phyloP scores from a whole-genome alignment of 108 stramenopile species.

The Pseudonitzschia multiseries region DNA sequence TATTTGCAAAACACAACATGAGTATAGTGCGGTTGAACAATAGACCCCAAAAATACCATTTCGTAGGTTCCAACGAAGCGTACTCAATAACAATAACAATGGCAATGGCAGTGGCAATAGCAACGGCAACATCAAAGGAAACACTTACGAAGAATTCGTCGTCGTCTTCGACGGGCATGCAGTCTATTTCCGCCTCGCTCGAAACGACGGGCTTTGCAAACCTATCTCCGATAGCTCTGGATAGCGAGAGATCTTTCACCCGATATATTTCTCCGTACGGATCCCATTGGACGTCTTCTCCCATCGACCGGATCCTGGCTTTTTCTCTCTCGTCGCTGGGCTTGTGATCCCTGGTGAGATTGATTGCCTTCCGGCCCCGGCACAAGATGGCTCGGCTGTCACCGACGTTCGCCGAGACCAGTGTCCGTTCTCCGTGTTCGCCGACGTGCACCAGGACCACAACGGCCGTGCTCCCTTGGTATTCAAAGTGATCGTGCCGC shows the following conservation, averaged over 20 bases:
- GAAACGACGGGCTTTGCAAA: slow-evolving; percentile 86
- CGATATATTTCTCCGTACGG: slow-evolving; percentile 68
- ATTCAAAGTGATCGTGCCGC: slow-evolving; percentile 53
- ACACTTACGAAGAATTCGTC: slow-evolving; percentile 54
- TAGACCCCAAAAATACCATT: too few species aligned
- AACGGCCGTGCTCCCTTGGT: slow-evolving; percentile 93
- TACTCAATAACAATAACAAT: neutral
- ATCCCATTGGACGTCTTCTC: slow-evolving; percentile 83
- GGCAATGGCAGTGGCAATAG: too few species aligned
- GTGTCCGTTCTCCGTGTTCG: slow-evolving; percentile 62
- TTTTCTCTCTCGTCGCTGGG: slow-evolving; percentile 77
- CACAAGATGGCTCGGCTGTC: slow-evolving; percentile 92
- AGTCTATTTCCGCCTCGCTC: slow-evolving; percentile 78
- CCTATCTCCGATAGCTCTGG: slow-evolving; percentile 90
- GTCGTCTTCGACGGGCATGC: slow-evolving; percentile 48
- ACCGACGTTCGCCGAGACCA: slow-evolving; percentile 94
- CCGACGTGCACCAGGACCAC: slow-evolving; percentile 80
- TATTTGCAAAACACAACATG: neutral
- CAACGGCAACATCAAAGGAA: too few species aligned
- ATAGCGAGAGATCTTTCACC: slow-evolving; percentile 89
- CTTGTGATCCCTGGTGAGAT: slow-evolving; percentile 91
- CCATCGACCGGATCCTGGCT: slow-evolving; percentile 65
- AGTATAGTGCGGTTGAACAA: neutral
- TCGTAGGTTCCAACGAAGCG: too few species aligned
- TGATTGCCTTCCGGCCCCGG: slow-evolving; percentile 69